Evolutionary conservation across 1,284 basidiomycete species (phyloP), one percentile per base, ranked within the genome.

Genomic region (Cryptococcus jaspeensis): DNA sequence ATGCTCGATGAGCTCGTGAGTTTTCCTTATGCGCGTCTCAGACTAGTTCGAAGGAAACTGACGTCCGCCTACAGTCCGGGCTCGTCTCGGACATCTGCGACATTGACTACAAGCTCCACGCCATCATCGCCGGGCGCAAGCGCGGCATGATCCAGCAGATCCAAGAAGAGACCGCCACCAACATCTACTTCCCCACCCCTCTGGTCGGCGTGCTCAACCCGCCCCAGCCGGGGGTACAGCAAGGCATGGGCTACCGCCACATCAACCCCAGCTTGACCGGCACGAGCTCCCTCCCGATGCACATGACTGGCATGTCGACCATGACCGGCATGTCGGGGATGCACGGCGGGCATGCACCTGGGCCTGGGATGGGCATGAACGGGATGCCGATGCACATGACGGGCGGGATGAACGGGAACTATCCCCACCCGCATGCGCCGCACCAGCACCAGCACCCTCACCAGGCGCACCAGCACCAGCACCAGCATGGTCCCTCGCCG

Each of bases 151-250:
- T 99, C 42, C 95, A 98, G 77, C 84, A 87, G 7, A 96, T 99
- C 56, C 92, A 97, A 75, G 93, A 98, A 77, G 93, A 98, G 77
- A 98, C 95, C 0, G 93, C 87, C 0, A 97, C 95, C 56, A 99
- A 95, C 73, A 91, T 99, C 59, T 99, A 98, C 77, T 84, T 92
- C 63, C 92, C 95, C 32, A 91, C 92, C 5, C 87, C 92, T 43
- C 81, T 98, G 52, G 89, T 93, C 64, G 92, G 90, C 47, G 84
- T 94, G 20, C 82, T 94, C 47, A 69, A 73, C 55, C 60, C 63
- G 6, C 73, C 73, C 36, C 69, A 70, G 43, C 67, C 70, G 11
- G 65, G 67, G 12, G 49, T 62, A 22, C 67, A 65, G 55, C 67
- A 70, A 51, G 63, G 63, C 38, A 45, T 66, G 11, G 70, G 68